Base-by-base conservation (phyloP, 176 grass and related monocot genomes). In the Bromus sterilis region DNA sequence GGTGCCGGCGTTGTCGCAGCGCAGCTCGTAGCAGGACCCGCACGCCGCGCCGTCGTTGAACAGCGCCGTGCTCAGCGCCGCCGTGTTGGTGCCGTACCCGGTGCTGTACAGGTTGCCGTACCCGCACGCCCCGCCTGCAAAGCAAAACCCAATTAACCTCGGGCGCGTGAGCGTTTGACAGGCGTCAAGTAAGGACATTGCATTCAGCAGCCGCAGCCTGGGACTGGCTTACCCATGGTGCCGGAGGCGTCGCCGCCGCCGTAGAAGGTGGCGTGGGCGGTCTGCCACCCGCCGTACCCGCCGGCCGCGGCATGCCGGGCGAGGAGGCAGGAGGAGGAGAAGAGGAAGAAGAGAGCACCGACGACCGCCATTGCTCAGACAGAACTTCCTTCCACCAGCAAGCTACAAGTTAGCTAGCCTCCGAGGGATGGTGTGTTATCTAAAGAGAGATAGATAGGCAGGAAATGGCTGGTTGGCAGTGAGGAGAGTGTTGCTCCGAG, bases 91-190 rank as follows among this genome's bases (percentile, higher is more conserved):
- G 36, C 95, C 95, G 75, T 95, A 98, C 41, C 95, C 95, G 1
- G 85, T 72, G 83, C 88, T 94, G 87, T 97, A 97, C 88, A 97
- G 86, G 80, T 97, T 97, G 10, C 95, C 95, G 65, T 98, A 98
- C 6, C 95, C 95, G 84, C 92, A 94, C 9, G 95, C 95, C 25
- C 95, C 95, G 83, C 95, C 95, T 97, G 83, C 55, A 75, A 34
- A 55, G 6, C 62, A 3, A 74, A 40, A 24, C 55, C 1, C 18
- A 76, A 30, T 14, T 0, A 18, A 36, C 28, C 29, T 16, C 4
- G 58, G 7, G 34, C 11, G 56, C 28, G 59, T 62, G 6, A 30
- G 58, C 7, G 16, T 51, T 5, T 51, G 23, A 5, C 65, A 43
- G 12, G 23, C 23, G 37, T 42, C 12, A 36, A 9, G 8, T 34